These are phyloP conservation scores for Pseudonectria buxi DNA, from an alignment of 2,329 filamentous ascomycete species.

Conservation along the genomic window DNA sequence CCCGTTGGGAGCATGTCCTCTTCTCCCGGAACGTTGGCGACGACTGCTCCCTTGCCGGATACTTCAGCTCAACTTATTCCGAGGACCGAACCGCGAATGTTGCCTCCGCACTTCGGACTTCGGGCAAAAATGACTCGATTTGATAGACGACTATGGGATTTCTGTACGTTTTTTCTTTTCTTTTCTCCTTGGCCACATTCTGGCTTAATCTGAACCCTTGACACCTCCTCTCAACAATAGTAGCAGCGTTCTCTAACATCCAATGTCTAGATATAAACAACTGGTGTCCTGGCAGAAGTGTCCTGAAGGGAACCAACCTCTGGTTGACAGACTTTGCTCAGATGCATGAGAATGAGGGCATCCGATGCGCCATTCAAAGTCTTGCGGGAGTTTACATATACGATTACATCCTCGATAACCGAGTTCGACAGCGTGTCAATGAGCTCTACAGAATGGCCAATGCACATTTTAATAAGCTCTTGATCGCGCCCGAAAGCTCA, in stretches of 20 bases:
- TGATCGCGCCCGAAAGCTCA: slow-evolving; percentile 16
- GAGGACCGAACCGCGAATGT: slow-evolving; percentile 15
- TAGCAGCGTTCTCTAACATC: slow-evolving; percentile 2
- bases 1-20: slow-evolving; percentile 5
- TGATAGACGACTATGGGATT: slow-evolving; percentile 28
- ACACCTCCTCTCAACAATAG: not conserved
- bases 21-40: slow-evolving; percentile 1
- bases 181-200: not conserved
- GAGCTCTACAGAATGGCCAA: slow-evolving; percentile 26
- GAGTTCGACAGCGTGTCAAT: slow-evolving; percentile 27
- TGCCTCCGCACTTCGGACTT: slow-evolving; percentile 26
- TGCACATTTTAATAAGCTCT: slow-evolving; percentile 22
- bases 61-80: slow-evolving; percentile 3
- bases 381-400: slow-evolving; percentile 36
- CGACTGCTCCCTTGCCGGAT: slow-evolving; percentile 7
- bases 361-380: slow-evolving; percentile 33
- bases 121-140: slow-evolving; percentile 27
- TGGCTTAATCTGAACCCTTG: not conserved
- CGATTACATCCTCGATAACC: slow-evolving; percentile 30
- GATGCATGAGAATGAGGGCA: slow-evolving; percentile 30
- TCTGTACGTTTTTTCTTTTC: slow-evolving; percentile 25
- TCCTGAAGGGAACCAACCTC: slow-evolving; percentile 31
- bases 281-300: slow-evolving; percentile 35
- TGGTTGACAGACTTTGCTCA: slow-evolving; percentile 34
- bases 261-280: slow-evolving; percentile 27